Percentiles rank a stretch among this genome's conserved stretches.
Conservation (phyloP, 2,329 filamentous ascomycete species). For the Cercospora sojina region DNA sequence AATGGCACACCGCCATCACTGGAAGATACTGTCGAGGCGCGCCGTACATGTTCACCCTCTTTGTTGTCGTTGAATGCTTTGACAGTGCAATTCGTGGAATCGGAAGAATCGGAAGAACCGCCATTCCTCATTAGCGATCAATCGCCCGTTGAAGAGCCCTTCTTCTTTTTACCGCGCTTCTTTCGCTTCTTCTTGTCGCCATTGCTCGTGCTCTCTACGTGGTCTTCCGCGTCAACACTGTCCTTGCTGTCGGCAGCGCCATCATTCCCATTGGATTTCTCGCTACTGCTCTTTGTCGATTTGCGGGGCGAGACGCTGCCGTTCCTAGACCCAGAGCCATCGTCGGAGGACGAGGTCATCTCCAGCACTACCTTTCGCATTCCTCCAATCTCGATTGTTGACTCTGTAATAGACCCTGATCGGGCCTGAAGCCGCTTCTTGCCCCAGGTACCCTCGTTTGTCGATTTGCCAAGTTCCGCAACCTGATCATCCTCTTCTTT, state of each 20-base stretch:
- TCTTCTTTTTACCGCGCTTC: constrained; percentile 30
- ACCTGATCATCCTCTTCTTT: constrained; percentile 23
- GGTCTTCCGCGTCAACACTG: constrained; percentile 12
- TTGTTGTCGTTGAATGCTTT: background rate
- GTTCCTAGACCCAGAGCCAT: constrained; percentile 12
- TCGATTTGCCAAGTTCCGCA: constrained; percentile 17
- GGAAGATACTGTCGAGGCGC: background rate
- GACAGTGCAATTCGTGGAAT: background rate
- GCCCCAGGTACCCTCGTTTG: constrained; percentile 25
- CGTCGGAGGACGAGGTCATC: constrained; percentile 47
- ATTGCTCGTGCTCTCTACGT: constrained; percentile 9
- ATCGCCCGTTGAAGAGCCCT: constrained; percentile 16
- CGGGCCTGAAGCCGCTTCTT: constrained; percentile 48
- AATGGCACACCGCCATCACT: constrained; percentile 6
- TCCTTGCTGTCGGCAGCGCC: constrained; percentile 6
- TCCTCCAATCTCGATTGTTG: constrained; percentile 70
- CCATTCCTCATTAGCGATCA: constrained; percentile 7
- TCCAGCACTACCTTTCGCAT: constrained; percentile 75
- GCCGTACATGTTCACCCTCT: background rate
- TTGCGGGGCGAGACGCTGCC: constrained; percentile 15
- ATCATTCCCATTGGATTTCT: constrained; percentile 9
- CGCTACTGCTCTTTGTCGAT: constrained; percentile 3
- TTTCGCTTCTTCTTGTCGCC: constrained; percentile 27
- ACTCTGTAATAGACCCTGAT: constrained; percentile 77
- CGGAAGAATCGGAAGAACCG: background rate